A percentile compares a stretch with the other conserved stretches of the same genome.
phyloP scores from a whole-genome alignment of 1,284 basidiomycete species.

The Inonotus hispidus region DNA sequence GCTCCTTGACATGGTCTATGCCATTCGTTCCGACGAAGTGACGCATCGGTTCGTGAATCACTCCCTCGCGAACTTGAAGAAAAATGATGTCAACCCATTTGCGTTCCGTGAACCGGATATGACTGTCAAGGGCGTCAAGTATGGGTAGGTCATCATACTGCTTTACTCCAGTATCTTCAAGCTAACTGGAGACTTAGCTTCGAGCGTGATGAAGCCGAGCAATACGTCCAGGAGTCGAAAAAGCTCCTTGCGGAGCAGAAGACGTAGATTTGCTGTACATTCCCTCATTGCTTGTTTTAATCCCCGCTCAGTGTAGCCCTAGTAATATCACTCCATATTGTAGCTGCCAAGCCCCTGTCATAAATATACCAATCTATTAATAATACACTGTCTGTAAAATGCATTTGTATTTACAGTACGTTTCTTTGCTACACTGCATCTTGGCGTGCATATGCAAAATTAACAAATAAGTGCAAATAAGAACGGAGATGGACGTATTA shows the following conservation, averaged over 20 bases:
- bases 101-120: slow-evolving; percentile 87
- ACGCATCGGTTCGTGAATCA: slow-evolving; percentile 94
- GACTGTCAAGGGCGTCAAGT: slow-evolving; percentile 67
- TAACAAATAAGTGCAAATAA: no score
- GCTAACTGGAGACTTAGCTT: slow-evolving; percentile 46
- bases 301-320: slow-evolving; percentile 2
- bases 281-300: no score
- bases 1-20: slow-evolving; percentile 84
- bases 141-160: slow-evolving; percentile 49
- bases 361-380: no score
- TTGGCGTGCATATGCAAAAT: no score
- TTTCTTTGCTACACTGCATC: no score
- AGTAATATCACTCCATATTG: not conserved
- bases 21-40: slow-evolving; percentile 89
- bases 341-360: not conserved
- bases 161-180: slow-evolving; percentile 8
- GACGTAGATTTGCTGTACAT: no score
- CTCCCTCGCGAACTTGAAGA: slow-evolving; percentile 80
- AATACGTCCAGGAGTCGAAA: slow-evolving; percentile 54
- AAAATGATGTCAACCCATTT: slow-evolving; percentile 86
- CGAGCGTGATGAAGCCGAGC: slow-evolving; percentile 66
- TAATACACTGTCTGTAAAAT: no score
- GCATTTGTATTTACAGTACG: no score
- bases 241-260: slow-evolving; percentile 9
- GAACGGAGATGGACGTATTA: no score